Evolutionary conservation across 106 monocot genomes (phyloP).

Genomic region (Chionographis japonica): DNA sequence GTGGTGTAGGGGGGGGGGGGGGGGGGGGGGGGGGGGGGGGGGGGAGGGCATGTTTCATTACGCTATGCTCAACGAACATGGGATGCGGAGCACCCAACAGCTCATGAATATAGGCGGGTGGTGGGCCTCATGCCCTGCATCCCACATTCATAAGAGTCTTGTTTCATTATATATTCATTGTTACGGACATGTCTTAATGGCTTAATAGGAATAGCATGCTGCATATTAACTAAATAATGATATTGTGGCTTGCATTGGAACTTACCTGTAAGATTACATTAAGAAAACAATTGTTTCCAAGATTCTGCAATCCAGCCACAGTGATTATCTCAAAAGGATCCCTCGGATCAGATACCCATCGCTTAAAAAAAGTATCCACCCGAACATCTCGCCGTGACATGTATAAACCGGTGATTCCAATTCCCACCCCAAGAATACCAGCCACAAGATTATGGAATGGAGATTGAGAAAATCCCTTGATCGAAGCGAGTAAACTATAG

Average conservation of each 20-base stretch:
- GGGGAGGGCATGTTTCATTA: too few species aligned
- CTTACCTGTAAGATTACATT: slow-evolving; percentile 87
- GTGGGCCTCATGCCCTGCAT: too few species aligned
- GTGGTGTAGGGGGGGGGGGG: too few species aligned
- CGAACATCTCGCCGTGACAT: slow-evolving; percentile 26
- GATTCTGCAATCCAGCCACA: slow-evolving; percentile 68
- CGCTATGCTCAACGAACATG: too few species aligned
- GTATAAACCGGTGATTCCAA: slow-evolving; percentile 54
- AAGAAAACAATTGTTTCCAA: slow-evolving; percentile 91
- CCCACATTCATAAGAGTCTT: too few species aligned
- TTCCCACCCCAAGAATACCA: slow-evolving; percentile 44
- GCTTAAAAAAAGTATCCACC: neutral
- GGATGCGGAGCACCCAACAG: too few species aligned
- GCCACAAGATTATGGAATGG: slow-evolving; percentile 25
- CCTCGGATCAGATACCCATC: slow-evolving; percentile 15
- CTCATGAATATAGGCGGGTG: too few species aligned
- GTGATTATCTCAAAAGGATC: slow-evolving; percentile 19
- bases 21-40: too few species aligned
- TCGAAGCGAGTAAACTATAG: neutral
- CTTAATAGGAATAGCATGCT: too few species aligned
- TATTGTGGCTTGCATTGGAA: neutral
- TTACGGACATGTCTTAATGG: too few species aligned
- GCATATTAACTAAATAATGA: neutral
- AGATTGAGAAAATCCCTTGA: slow-evolving; percentile 2
- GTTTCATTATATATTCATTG: too few species aligned